Base-by-base conservation (phyloP, 2,329 filamentous ascomycete species). In the Aspergillus piperis region DNA sequence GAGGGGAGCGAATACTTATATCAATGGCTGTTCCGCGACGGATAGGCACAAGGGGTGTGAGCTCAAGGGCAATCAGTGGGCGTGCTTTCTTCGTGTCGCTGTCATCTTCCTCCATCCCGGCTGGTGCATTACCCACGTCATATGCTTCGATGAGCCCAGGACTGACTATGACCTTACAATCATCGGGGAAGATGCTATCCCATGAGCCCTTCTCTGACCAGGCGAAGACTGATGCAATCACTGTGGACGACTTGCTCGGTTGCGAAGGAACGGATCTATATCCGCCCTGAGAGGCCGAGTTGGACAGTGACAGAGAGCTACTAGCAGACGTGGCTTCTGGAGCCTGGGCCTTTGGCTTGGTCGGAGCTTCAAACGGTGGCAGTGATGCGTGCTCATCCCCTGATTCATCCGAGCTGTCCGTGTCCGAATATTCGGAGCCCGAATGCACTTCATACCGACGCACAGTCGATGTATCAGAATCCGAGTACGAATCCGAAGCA, bases 1-100 rank as follows among this genome's bases (percentile, higher is more conserved):
- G 90, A 1, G 91, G 91, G 6, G 94, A 97, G 53, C 92, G 90
- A 65, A 99, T 91, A 66, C 96, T 95, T 57, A 99, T 91, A 73
- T 99, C 95, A 32, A 99, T 86, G 3, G 90, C 91, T 21, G 92
- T 99, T 69, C 93, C 95, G 70, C 94, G 90, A 64, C 94, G 87
- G 62, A 98, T 88, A 66, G 93, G 90, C 7, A 98, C 94, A 39
- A 96, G 82, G 0, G 95, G 95, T 0, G 94, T 98, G 44, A 99
- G 86, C 71, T 96, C 92, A 36, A 97, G 85, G 5, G 89, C 90
- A 61, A 88, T 76, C 32, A 88, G 76, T 32, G 86, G 86, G 58
- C 80, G 79, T 39, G 54, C 61, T 39, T 65, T 67, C 27, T 66
- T 66, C 5, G 66, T 65, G 11, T 36, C 11, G 27, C 62, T 55